Conservation (phyloP, 2,329 filamentous ascomycete species). For the Claviceps sp. region DNA sequence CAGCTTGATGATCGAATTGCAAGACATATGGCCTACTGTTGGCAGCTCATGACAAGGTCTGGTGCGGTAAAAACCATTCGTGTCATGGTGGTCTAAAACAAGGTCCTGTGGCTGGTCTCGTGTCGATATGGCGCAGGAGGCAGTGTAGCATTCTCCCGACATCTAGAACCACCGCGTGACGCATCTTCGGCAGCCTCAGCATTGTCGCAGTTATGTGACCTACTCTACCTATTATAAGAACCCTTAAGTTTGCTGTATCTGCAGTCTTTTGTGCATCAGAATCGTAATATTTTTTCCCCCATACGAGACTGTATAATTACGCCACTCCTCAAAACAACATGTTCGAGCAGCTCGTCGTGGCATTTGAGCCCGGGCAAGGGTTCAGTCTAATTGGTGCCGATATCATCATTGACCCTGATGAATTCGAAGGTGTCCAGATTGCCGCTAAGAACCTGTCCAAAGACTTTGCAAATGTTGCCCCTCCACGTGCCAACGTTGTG, state of each 20-base stretch:
- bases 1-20: not conserved
- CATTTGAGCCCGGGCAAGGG: constrained; percentile 12
- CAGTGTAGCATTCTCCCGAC: constrained; percentile 3
- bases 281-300: not conserved
- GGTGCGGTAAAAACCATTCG: not conserved
- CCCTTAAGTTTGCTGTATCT: not conserved
- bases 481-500: constrained; percentile 5
- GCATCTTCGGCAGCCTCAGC: not conserved
- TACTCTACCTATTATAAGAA: too few species aligned
- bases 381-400: constrained; percentile 17
- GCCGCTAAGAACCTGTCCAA: constrained; percentile 18
- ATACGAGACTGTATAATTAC: not conserved
- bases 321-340: constrained; percentile 5
- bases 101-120: not conserved
- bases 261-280: not conserved
- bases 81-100: not conserved
- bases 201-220: not conserved
- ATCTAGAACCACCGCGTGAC: not conserved
- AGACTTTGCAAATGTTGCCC: constrained; percentile 16
- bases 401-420: constrained; percentile 17
- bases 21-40: not conserved
- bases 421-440: constrained; percentile 20
- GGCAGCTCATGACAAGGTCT: not conserved
- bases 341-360: constrained; percentile 15
- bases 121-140: not conserved